Conservation (phyloP, 208 protist species). For the Leishmania major region DNA sequence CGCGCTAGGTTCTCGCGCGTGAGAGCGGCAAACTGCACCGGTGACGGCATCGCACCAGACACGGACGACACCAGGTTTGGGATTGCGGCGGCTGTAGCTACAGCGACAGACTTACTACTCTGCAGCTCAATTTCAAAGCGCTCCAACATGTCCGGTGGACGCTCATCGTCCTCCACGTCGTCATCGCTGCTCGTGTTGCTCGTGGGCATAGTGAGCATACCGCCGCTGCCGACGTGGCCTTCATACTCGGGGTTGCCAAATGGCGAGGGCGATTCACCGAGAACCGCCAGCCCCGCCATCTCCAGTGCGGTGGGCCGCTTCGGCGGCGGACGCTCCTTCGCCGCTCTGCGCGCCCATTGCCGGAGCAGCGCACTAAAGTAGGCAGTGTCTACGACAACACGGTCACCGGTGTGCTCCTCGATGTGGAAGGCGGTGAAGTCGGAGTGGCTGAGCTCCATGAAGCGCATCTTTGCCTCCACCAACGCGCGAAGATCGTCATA, state of each 20-base stretch:
- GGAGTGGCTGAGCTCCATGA: conserved; percentile 64
- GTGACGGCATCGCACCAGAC: neutral
- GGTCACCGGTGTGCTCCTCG: conserved; percentile 57
- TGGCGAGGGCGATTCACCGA: conserved; percentile 17
- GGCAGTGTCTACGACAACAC: conserved; percentile 82
- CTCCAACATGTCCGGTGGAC: conserved; percentile 25
- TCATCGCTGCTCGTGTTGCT: conserved; percentile 1
- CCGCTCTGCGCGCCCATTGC: conserved; percentile 33
- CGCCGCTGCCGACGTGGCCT: neutral
- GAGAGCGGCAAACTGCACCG: conserved; percentile 20
- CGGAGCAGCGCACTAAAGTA: conserved; percentile 58
- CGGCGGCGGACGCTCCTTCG: conserved; percentile 9
- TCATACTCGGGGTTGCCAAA: neutral
- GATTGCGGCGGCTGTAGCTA: neutral
- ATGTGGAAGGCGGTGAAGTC: conserved; percentile 72
- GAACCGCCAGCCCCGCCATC: conserved; percentile 1
- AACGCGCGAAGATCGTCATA: conserved; percentile 67
- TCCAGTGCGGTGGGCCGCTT: neutral
- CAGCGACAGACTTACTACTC: conserved; percentile 9
- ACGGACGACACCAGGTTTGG: neutral
- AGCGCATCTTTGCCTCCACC: conserved; percentile 73
- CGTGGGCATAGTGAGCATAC: neutral
- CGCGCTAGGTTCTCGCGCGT: conserved; percentile 34
- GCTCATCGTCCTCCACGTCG: conserved; percentile 27
- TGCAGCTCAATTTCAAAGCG: conserved; percentile 59